Percentiles rank a stretch among this genome's conserved stretches.
These are phyloP conservation scores for Oryza coarctata DNA, from an alignment of 176 grass and related monocot species.

Conservation along the genomic window DNA sequence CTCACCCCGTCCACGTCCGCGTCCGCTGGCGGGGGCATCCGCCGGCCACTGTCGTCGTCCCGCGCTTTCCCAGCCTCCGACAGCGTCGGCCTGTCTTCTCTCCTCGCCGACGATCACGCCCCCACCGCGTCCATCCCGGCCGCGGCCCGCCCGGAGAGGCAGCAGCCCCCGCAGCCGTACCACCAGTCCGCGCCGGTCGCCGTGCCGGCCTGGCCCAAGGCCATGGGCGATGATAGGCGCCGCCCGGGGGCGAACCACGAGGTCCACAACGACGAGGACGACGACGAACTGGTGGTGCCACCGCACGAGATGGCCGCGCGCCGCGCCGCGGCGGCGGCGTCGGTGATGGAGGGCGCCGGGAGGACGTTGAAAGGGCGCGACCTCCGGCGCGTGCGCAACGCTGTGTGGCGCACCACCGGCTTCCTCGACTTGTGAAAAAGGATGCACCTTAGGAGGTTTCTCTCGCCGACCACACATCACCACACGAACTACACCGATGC, in stretches of 20 bases:
- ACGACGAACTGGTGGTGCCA: slow-evolving; percentile 52
- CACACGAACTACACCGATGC: not conserved
- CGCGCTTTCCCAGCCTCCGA: slow-evolving; percentile 35
- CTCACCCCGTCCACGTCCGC: slow-evolving; percentile 10
- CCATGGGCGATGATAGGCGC: slow-evolving; percentile 26
- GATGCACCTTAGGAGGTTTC: slow-evolving; percentile 47
- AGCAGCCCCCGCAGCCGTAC: slow-evolving; percentile 28
- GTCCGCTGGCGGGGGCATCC: not conserved
- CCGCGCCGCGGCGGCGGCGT: slow-evolving; percentile 51
- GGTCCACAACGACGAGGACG: slow-evolving; percentile 30
- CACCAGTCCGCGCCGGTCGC: slow-evolving; percentile 69
- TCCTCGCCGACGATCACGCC: slow-evolving; percentile 45
- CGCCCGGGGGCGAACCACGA: slow-evolving; percentile 19
- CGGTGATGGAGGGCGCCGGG: slow-evolving; percentile 73
- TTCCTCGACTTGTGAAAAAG: slow-evolving; percentile 79
- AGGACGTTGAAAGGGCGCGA: slow-evolving; percentile 81
- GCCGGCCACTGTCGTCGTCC: slow-evolving; percentile 25
- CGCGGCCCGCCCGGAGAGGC: slow-evolving; percentile 16
- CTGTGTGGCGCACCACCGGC: slow-evolving; percentile 76
- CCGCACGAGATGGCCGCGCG: slow-evolving; percentile 67
- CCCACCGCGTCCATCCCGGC: slow-evolving; percentile 29
- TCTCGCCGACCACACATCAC: not conserved
- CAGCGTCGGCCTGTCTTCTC: slow-evolving; percentile 55
- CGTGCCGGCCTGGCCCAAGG: slow-evolving; percentile 65
- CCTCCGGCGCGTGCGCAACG: slow-evolving; percentile 77